phyloP scores from a whole-genome alignment of 768 basidiomycete species.

The Suillus bovinus region DNA sequence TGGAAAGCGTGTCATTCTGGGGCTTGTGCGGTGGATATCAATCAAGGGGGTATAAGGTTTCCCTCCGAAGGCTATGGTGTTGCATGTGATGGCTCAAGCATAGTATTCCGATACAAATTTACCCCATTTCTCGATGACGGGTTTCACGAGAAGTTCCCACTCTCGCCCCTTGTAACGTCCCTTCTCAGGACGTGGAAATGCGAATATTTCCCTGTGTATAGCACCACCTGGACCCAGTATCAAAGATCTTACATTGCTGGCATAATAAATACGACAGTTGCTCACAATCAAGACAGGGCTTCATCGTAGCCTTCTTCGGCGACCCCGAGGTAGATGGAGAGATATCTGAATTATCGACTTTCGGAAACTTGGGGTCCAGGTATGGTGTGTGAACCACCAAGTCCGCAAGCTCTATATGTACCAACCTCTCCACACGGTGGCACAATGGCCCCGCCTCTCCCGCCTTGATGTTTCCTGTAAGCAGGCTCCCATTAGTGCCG shows the following conservation, averaged over 20 bases:
- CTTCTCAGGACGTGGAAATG: constrained; percentile 55
- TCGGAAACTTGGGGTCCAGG: constrained; percentile 50
- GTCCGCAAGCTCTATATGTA: constrained; percentile 81
- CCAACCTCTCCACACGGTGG: constrained; percentile 74
- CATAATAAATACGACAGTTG: constrained; percentile 34
- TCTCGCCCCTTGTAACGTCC: constrained; percentile 64
- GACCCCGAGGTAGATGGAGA: constrained; percentile 19
- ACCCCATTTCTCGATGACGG: constrained; percentile 80
- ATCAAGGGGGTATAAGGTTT: background rate
- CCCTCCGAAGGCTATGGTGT: background rate
- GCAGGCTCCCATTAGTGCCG: constrained; percentile 43
- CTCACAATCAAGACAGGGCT: constrained; percentile 46
- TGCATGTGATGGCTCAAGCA: constrained; percentile 15
- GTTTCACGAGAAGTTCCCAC: constrained; percentile 73
- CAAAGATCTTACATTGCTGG: background rate
- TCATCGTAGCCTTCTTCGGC: constrained; percentile 19
- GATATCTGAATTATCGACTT: constrained; percentile 33
- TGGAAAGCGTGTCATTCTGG: background rate
- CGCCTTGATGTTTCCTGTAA: constrained; percentile 64
- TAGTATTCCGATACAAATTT: constrained; percentile 48
- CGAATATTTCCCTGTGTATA: constrained; percentile 78
- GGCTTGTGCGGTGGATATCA: background rate
- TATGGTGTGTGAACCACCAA: constrained; percentile 59
- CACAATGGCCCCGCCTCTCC: constrained; percentile 66
- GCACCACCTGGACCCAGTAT: constrained; percentile 44